Conservation (phyloP, 208 protist genomes). For the Novymonas esmeraldas region DNA sequence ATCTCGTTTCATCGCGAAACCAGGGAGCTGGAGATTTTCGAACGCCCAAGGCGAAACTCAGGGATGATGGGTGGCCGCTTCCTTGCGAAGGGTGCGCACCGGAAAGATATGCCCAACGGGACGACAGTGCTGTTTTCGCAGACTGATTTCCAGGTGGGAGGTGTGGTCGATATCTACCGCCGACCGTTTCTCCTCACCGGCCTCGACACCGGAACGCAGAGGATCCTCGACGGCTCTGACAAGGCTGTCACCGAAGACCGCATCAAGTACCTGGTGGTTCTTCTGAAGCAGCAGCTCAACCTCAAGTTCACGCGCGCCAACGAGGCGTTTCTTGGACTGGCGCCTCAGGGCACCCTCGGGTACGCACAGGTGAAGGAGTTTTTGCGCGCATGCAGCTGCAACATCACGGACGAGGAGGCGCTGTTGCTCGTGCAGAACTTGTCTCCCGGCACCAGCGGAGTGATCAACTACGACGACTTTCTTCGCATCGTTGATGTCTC, state of each 20-base stretch:
- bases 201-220: conserved; percentile 70
- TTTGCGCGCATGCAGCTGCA: conserved; percentile 80
- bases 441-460: conserved; percentile 56
- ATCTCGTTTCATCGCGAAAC: conserved; percentile 91
- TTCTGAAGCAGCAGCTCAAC: conserved; percentile 84
- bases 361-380: conserved; percentile 85
- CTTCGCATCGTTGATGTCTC: conserved; percentile 65
- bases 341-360: conserved; percentile 75
- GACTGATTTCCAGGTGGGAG: conserved; percentile 79
- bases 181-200: conserved; percentile 74
- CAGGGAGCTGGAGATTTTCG: conserved; percentile 86
- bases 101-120: conserved; percentile 68
- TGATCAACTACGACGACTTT: conserved; percentile 86
- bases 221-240: conserved; percentile 73
- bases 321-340: conserved; percentile 78
- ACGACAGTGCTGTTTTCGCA: conserved; percentile 64
- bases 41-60: conserved; percentile 82
- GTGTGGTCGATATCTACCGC: conserved; percentile 71
- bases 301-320: conserved; percentile 73
- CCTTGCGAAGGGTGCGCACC: conserved; percentile 78
- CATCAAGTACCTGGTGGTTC: conserved; percentile 70
- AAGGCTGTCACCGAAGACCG: conserved; percentile 54
- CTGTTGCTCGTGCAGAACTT: conserved; percentile 80
- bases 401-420: conserved; percentile 83
- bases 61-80: conserved; percentile 92